Evolutionary conservation across 2,329 filamentous ascomycete species (phyloP).

Genomic region (Fusarium sp.): DNA sequence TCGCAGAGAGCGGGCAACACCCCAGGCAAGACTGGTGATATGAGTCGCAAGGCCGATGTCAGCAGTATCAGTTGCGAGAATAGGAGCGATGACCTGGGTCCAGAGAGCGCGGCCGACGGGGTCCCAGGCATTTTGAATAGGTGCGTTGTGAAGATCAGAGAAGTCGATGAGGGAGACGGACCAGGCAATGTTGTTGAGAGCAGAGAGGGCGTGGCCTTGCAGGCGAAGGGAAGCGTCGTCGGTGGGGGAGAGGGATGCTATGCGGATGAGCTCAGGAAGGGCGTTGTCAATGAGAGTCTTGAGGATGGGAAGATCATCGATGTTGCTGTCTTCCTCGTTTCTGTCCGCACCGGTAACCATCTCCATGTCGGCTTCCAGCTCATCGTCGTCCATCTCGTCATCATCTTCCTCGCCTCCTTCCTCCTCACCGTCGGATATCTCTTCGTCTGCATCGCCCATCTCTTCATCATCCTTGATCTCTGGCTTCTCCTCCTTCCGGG

Average conservation of each 20-base stretch:
- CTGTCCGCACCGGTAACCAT: conserved; percentile 64
- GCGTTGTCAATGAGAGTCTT: conserved; percentile 51
- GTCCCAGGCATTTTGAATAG: conserved; percentile 63
- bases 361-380: conserved; percentile 71
- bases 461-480: conserved; percentile 52
- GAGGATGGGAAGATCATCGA: conserved; percentile 65
- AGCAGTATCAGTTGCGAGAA: conserved; percentile 68
- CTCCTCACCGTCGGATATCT: conserved; percentile 49
- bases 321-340: conserved; percentile 48
- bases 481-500: conserved; percentile 49
- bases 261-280: conserved; percentile 56
- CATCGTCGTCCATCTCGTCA: conserved; percentile 65
- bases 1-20: conserved; percentile 63
- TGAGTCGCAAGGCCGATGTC: conserved; percentile 69
- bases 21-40: conserved; percentile 73
- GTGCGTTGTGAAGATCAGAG: conserved; percentile 60
- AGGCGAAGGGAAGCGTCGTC: conserved; percentile 56
- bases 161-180: conserved; percentile 70
- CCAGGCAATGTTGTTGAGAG: conserved; percentile 75
- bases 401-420: conserved; percentile 52
- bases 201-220: conserved; percentile 64
- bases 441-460: conserved; percentile 51
- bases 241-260: conserved; percentile 52
- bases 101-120: conserved; percentile 65
- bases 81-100: conserved; percentile 63